Conservation (phyloP, 73 alveolate genomes). For the Breviolum minutum region DNA sequence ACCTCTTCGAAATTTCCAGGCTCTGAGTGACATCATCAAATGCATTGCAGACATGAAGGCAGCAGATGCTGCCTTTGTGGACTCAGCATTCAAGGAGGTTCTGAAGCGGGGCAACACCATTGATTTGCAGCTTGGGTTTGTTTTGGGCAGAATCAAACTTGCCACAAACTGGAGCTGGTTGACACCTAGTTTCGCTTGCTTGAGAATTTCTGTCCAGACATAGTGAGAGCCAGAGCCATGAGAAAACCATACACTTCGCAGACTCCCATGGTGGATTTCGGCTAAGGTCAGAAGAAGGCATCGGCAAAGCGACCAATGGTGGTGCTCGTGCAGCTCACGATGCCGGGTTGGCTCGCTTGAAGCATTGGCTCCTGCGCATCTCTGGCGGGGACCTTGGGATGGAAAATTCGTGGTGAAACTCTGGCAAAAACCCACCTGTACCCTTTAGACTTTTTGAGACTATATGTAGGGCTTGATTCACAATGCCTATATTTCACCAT, state of each 20-base stretch:
- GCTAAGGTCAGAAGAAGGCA: conserved; percentile 41
- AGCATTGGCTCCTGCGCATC: conserved; percentile 88
- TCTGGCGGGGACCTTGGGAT: conserved; percentile 22
- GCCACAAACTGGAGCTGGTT: background rate
- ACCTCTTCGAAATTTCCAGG: background rate
- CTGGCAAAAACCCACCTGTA: too few relatives aligned
- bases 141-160: background rate
- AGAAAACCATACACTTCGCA: background rate
- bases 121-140: conserved; percentile 10
- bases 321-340: conserved; percentile 90
- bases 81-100: conserved; percentile 78
- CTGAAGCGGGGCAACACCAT: conserved; percentile 88
- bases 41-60: conserved; percentile 82
- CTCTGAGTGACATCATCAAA: conserved; percentile 55
- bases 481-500: too few relatives aligned
- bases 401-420: background rate
- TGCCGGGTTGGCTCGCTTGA: conserved; percentile 67
- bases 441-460: too few relatives aligned
- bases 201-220: background rate
- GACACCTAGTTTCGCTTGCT: background rate
- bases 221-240: background rate
- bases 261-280: background rate
- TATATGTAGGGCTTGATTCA: too few relatives aligned
- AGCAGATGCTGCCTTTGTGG: conserved; percentile 82
- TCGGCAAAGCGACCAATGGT: conserved; percentile 40